These are phyloP conservation scores for Mycotypha africana DNA, from an alignment of 371 early-diverging fungal species.

Conservation along the genomic window DNA sequence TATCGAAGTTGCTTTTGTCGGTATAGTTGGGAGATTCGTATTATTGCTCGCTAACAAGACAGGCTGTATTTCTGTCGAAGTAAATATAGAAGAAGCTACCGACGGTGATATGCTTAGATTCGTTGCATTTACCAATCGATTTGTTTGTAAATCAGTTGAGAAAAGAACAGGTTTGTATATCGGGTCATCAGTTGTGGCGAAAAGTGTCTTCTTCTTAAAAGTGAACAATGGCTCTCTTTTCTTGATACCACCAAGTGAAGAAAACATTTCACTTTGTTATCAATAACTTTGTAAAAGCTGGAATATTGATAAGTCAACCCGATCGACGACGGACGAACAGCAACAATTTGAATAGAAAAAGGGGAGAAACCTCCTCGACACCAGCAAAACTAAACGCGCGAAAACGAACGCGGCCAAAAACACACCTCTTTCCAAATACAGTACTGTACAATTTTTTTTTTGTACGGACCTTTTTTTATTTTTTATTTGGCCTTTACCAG, in stretches of 20 bases:
- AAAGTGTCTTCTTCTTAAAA: neutral
- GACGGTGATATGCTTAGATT: neutral
- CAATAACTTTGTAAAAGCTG: too few species aligned
- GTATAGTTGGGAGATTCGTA: neutral
- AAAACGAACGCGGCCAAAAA: too few species aligned
- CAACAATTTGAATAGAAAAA: too few species aligned
- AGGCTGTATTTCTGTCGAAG: too few species aligned
- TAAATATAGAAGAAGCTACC: neutral
- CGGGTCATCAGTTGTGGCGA: neutral
- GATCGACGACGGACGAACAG: too few species aligned
- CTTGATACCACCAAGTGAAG: neutral
- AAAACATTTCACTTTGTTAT: neutral
- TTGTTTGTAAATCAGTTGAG: neutral
- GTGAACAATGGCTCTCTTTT: neutral
- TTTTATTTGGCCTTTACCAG: too few species aligned
- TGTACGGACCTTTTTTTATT: too few species aligned
- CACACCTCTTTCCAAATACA: too few species aligned
- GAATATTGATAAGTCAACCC: too few species aligned
- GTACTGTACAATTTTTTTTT: too few species aligned
- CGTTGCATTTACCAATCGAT: neutral
- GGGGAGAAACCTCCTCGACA: too few species aligned
- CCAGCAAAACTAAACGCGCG: too few species aligned
- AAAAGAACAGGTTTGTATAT: neutral
- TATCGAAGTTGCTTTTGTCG: neutral
- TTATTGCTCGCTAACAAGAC: neutral